Evolutionary conservation across 768 basidiomycete species (phyloP), one percentile per base, ranked within the genome.

Genomic region (Pleurotus sapidus): DNA sequence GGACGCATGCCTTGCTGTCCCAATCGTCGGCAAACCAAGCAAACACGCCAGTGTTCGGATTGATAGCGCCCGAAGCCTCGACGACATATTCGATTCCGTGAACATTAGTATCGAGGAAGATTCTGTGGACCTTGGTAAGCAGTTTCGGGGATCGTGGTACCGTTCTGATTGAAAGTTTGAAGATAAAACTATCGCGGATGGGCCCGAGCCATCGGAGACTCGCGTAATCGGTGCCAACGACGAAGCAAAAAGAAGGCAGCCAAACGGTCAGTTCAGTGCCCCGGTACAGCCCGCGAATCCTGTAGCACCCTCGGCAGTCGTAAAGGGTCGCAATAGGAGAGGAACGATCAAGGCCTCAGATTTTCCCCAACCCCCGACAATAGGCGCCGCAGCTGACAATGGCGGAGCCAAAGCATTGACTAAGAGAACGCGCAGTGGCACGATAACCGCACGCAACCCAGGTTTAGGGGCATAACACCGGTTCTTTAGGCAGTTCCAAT

Each of bases 281-380:
- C 25, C 30, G 3, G 38, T 17, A 3, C 25, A n/a, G n/a, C 14
- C 34, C 17, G 18, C 9, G 9, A n/a, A 15, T 12, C 2, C 3
- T 24, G 27, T 23, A 17, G 11, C 17, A 9, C 2, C 43, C 23
- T 15, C 6, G 18, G 17, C 20, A 18, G 15, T 12, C 27, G 14
- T 39, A 2, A 54, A 42, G n/a, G 39, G n/a, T 6, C 51, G 51
- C 11, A 54, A 23, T 25, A 39, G 51, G 38, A 54, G 51, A 24
- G 51, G 51, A 9, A 54, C 51, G 12, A 54, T 54, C 51, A 54
- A 42, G 24, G 51, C 51, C 23, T 54, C 51, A 20, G 51, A 54
- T 42, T 54, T 37, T 8, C 18, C 51, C 38, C n/a, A 45, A 5
- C n/a, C 42, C n/a, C n/a, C n/a, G 20, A 30, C 51, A n/a, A 37